A percentile compares a stretch with the other conserved stretches of the same genome.
phyloP scores from a whole-genome alignment of 1,139 yeast species.

The Saccharomyces hybrid region DNA sequence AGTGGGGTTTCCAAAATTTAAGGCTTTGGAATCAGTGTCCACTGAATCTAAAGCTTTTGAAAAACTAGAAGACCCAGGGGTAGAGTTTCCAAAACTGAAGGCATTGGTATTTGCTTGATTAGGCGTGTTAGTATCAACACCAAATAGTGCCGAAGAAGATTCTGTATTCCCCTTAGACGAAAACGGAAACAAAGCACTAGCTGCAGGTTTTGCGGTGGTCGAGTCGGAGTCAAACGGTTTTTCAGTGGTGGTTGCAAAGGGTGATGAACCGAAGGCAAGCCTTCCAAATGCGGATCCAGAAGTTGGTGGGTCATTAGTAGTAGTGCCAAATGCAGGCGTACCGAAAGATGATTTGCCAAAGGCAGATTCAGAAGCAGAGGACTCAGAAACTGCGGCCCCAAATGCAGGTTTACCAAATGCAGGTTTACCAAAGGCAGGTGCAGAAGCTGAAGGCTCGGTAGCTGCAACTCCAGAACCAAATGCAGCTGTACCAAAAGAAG shows the following conservation, averaged over 20 bases:
- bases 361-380: slow-evolving; percentile 8
- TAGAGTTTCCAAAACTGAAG: not conserved
- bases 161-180: not conserved
- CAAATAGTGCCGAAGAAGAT: not conserved
- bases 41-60: not conserved
- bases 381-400: slow-evolving; percentile 10
- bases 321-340: slow-evolving; percentile 9
- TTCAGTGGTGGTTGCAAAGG: slow-evolving; percentile 2
- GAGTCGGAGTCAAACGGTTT: slow-evolving; percentile 8
- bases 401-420: slow-evolving; percentile 10
- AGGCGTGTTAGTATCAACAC: not conserved
- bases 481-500: slow-evolving; percentile 12
- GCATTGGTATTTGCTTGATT: not conserved
- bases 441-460: slow-evolving; percentile 15
- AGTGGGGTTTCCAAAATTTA: not conserved
- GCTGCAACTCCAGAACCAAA: slow-evolving; percentile 13
- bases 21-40: not conserved
- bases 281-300: slow-evolving; percentile 19
- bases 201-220: not conserved
- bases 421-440: slow-evolving; percentile 17
- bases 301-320: slow-evolving; percentile 5
- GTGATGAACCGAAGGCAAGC: slow-evolving; percentile 19
- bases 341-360: slow-evolving; percentile 17
- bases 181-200: not conserved
- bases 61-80: not conserved